These are phyloP conservation scores for Candida smagusa DNA, from an alignment of 1,139 yeast species.

Conservation along the genomic window DNA sequence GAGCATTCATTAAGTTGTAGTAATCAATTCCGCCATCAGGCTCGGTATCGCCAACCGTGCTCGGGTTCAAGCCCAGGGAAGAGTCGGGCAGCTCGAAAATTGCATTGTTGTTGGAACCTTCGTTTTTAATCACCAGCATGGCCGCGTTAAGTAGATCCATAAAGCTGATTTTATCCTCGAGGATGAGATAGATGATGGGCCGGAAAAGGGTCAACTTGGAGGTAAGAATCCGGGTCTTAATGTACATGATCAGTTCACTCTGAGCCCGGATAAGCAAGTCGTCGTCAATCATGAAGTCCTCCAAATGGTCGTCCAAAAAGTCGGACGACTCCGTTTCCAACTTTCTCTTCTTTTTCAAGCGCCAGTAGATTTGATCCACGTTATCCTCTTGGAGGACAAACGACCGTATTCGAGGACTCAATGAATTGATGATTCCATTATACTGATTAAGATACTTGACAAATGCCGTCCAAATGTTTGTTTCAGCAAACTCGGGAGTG, in stretches of 20 bases:
- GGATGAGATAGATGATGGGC: constrained; percentile 33
- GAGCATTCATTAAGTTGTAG: constrained; percentile 28
- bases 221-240: constrained; percentile 34
- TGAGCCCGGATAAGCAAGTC: constrained; percentile 34
- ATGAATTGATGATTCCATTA: constrained; percentile 38
- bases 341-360: constrained; percentile 22
- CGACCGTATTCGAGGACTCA: constrained; percentile 32
- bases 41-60: constrained; percentile 7
- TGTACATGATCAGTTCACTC: constrained; percentile 39
- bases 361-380: constrained; percentile 30
- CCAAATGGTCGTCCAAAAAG: constrained; percentile 20
- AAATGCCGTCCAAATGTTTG: constrained; percentile 28
- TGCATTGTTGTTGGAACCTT: constrained; percentile 2
- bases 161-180: constrained; percentile 28
- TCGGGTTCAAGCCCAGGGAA: constrained; percentile 4
- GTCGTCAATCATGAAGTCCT: constrained; percentile 35
- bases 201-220: constrained; percentile 35
- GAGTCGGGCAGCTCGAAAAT: constrained; percentile 9
- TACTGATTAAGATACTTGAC: constrained; percentile 38
- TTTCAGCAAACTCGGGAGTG: constrained; percentile 20
- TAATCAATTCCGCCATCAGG: constrained; percentile 20
- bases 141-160: constrained; percentile 15
- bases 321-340: constrained; percentile 10
- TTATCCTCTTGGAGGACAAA: constrained; percentile 35
- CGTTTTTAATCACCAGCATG: constrained; percentile 13